Evolutionary conservation across 805 yeast genomes (phyloP).

Genomic region (Saccharomyces mikatae): DNA sequence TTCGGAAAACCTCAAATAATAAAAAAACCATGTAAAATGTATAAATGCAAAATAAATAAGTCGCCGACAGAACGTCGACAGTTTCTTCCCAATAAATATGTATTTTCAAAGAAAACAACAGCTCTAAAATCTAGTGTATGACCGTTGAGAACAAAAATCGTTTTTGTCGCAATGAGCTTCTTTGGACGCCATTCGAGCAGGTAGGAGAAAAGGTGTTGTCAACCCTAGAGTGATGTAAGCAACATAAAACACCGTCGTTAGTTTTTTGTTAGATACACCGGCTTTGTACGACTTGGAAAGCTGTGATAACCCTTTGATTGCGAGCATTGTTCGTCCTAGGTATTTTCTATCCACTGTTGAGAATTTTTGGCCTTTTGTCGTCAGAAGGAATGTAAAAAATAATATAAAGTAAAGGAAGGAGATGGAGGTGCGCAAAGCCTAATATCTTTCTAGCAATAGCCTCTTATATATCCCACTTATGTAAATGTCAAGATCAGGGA

Average conservation of each 20-base stretch:
- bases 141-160: constrained; percentile 1
- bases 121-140: not conserved
- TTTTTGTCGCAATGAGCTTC: constrained; percentile 5
- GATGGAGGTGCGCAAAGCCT: not conserved
- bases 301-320: not conserved
- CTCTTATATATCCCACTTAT: not conserved
- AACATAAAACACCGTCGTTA: constrained; percentile 14
- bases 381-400: not conserved
- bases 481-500: not conserved
- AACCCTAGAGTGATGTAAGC: constrained; percentile 22
- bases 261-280: constrained; percentile 2
- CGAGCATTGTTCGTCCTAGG: not conserved
- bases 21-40: not conserved
- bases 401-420: not conserved
- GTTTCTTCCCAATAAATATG: not conserved
- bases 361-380: not conserved
- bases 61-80: not conserved
- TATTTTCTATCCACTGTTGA: not conserved
- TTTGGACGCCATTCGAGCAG: constrained; percentile 17
- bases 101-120: not conserved
- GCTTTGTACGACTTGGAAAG: not conserved
- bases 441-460: not conserved
- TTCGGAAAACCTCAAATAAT: not conserved
- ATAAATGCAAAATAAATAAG: not conserved
- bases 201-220: constrained; percentile 19